Evolutionary conservation across 2,329 filamentous ascomycete genomes (phyloP).

Genomic region (Neonectria magnoliae): DNA sequence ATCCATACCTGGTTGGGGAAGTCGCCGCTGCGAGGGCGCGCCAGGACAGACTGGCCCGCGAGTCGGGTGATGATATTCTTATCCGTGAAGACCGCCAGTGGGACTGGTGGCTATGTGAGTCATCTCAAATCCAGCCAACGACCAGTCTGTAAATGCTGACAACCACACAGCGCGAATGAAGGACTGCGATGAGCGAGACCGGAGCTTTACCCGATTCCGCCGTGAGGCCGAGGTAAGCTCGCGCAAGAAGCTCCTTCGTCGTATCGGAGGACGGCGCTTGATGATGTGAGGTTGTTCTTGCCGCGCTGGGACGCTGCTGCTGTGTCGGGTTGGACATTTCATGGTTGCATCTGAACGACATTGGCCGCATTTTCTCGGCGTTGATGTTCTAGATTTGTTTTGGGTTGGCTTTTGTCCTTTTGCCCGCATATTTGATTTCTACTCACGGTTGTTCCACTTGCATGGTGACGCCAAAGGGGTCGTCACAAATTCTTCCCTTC

Average conservation of each 20-base stretch:
- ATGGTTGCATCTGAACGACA: slow-evolving; percentile 36
- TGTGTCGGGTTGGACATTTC: slow-evolving; percentile 30
- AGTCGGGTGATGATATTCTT: slow-evolving; percentile 65
- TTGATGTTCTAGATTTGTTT: slow-evolving; percentile 40
- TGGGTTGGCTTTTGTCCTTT: slow-evolving; percentile 27
- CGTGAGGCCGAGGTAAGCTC: slow-evolving; percentile 48
- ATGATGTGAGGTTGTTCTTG: slow-evolving; percentile 37
- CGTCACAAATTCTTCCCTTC: slow-evolving; percentile 27
- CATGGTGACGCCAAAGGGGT: slow-evolving; percentile 22
- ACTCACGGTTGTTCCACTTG: slow-evolving; percentile 15
- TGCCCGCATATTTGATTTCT: slow-evolving; percentile 16
- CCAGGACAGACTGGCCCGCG: slow-evolving; percentile 65
- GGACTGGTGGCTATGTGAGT: slow-evolving; percentile 69
- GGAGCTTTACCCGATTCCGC: slow-evolving; percentile 57
- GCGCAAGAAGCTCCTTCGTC: slow-evolving; percentile 53
- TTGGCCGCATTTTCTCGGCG: slow-evolving; percentile 42
- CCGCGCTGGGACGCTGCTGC: slow-evolving; percentile 36
- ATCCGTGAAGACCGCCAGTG: slow-evolving; percentile 67
- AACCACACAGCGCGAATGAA: slow-evolving; percentile 59
- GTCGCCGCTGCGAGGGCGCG: slow-evolving; percentile 68
- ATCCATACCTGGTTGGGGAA: slow-evolving; percentile 74
- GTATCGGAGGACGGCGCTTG: slow-evolving; percentile 49
- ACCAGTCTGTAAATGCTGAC: slow-evolving; percentile 25
- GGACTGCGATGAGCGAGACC: slow-evolving; percentile 61
- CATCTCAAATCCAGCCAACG: background rate